phyloP scores from a whole-genome alignment of 257 asterid genomes.

The Ilex asprella region DNA sequence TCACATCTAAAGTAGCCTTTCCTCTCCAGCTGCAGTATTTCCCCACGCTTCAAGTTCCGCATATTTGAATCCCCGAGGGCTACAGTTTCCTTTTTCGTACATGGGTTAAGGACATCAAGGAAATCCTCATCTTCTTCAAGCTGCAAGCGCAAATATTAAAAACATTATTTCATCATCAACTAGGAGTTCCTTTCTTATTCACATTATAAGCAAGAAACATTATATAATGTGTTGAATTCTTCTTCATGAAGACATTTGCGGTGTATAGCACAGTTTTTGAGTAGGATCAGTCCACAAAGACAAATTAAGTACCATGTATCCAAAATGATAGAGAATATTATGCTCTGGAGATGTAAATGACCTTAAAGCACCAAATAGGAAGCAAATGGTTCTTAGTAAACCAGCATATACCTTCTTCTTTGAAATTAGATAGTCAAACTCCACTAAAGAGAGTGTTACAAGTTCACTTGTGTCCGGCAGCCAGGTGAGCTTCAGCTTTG shows the following conservation, averaged over 20 bases:
- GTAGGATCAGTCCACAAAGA: too few relatives aligned
- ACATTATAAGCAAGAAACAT: too few relatives aligned
- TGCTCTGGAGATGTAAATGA: too few relatives aligned
- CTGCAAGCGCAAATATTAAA: constrained; percentile 27
- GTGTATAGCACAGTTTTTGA: too few relatives aligned
- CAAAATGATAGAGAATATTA: too few relatives aligned
- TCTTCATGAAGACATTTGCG: too few relatives aligned
- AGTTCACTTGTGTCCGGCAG: constrained; percentile 68
- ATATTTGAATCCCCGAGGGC: constrained; percentile 84
- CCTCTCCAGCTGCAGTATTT: constrained; percentile 79
- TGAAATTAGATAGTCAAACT: constrained; percentile 78
- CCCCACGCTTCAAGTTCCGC: constrained; percentile 82
- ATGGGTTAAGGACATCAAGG: constrained; percentile 63
- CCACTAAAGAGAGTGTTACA: constrained; percentile 55
- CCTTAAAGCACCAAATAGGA: too few relatives aligned
- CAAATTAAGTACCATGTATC: too few relatives aligned
- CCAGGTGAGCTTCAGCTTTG: constrained; percentile 96
- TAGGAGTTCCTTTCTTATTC: too few relatives aligned
- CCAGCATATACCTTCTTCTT: constrained; percentile 64
- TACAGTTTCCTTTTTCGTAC: constrained; percentile 55
- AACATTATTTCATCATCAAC: not conserved
- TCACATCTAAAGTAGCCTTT: constrained; percentile 92
- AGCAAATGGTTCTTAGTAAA: too few relatives aligned
- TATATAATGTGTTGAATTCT: too few relatives aligned
- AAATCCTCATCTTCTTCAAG: constrained; percentile 91